Conservation (phyloP, 192 early-diverging fungal species). For the Coemansia sp. region DNA sequence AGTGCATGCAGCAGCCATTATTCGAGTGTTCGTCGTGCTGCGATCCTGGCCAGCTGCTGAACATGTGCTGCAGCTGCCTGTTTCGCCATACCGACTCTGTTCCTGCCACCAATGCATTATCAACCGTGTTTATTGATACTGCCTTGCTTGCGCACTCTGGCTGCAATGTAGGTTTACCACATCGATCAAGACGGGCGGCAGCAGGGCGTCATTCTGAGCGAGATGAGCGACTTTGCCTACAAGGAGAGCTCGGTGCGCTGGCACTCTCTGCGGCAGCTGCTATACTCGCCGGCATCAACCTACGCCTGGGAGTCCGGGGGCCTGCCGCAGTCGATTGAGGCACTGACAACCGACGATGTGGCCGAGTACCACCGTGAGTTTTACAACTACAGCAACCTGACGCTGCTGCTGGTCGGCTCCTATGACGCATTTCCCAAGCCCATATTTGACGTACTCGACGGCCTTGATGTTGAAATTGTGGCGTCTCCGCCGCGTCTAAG, state of each 20-base stretch:
- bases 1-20: conserved; percentile 1
- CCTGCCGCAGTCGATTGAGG: conserved; percentile 63
- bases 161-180: conserved; percentile 56
- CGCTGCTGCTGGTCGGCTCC: conserved; percentile 63
- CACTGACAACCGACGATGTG: conserved; percentile 69
- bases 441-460: conserved; percentile 52
- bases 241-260: conserved; percentile 64
- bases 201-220: conserved; percentile 74
- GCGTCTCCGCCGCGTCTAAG: conserved; percentile 21
- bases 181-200: conserved; percentile 67
- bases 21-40: neutral
- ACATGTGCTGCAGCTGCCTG: neutral
- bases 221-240: conserved; percentile 78
- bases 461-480: conserved; percentile 25
- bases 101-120: neutral
- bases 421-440: conserved; percentile 28
- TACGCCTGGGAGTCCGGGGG: conserved; percentile 81
- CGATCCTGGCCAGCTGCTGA: neutral
- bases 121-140: neutral
- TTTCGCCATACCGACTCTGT: neutral
- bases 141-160: neutral
- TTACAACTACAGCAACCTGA: conserved; percentile 68
- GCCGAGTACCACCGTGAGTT: conserved; percentile 66
- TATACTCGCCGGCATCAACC: conserved; percentile 57
- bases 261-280: conserved; percentile 18